Base-by-base conservation (phyloP, 2,329 filamentous ascomycete genomes). In the Colletotrichum sp. region DNA sequence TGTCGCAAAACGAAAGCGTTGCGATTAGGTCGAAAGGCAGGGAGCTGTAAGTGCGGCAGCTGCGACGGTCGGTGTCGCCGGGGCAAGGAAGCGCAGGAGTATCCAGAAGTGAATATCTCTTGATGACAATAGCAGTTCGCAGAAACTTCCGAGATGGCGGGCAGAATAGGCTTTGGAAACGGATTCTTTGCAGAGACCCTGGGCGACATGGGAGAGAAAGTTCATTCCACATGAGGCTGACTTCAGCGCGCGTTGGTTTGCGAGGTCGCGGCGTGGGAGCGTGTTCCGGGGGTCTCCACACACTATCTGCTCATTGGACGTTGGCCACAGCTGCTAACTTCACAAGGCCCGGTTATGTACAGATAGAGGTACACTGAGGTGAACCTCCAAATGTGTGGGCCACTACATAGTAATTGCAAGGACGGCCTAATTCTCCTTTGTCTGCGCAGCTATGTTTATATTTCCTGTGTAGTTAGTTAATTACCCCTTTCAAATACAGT, bases 201-300 rank as follows among this genome's bases (percentile, higher is more conserved):
- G 28, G 30, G 26, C 34, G 67, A 32, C 21, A 61, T 61, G 64
- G 64, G 65, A 63, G 48, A 61, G n/a, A 70, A 73, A 67, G 34
- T 52, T 61, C 32, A 63, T 28, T 71, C 61, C 32, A 63, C 36
- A 64, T 74, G 67, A 71, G 71, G 71, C 67, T 74, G 67, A 71
- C 67, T 68, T 48, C 43, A 21, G 64, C 52, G 63, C 67, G 71
- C 67, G 67, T 74, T 60, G 67, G 58, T 74, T 64, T 60, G 67
- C 16, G 43, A 74, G 38, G 60, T 58, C 18, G 32, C n/a, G 58
- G 55, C 43, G 24, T 58, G 57, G 58, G 43, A 71, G 58, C 67
- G 66, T 64, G 67, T 74, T 71, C 58, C 67, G 65, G 18, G 67
- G 67, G 67, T 64, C 58, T 43, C 55, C 21, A 21, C 58, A 36